These are phyloP conservation scores for Cymodocea nodosa DNA, from an alignment of 116 monocot genomes.

Conservation along the genomic window DNA sequence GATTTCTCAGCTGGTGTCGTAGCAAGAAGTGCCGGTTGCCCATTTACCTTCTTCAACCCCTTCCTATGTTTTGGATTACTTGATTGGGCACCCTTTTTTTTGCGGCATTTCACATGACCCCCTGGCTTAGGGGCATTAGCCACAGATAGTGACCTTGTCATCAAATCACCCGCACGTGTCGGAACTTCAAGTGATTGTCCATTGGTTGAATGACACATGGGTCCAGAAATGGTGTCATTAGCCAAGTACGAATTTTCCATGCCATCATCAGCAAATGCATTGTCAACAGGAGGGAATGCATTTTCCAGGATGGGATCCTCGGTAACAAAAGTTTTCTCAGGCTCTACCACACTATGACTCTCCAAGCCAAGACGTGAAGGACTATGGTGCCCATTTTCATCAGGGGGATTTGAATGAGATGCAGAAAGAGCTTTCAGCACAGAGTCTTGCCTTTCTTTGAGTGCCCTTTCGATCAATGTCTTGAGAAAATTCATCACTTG, in stretches of 20 bases:
- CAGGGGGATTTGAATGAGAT: slow-evolving; percentile 16
- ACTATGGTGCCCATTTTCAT: slow-evolving; percentile 39
- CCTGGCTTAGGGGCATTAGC: slow-evolving; percentile 1
- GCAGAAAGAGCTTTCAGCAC: slow-evolving; percentile 9
- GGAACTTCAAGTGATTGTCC: slow-evolving; percentile 2
- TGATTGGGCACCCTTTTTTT: slow-evolving; percentile 15
- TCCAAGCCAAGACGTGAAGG: slow-evolving; percentile 16
- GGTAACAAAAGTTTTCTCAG: slow-evolving; percentile 10
- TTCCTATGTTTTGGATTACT: slow-evolving; percentile 22
- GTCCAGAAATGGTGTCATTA: slow-evolving; percentile 1
- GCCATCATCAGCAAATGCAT: slow-evolving; percentile 9
- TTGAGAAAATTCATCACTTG: slow-evolving; percentile 88
- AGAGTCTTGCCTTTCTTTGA: slow-evolving; percentile 36
- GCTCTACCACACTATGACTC: slow-evolving; percentile 8
- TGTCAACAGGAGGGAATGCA: slow-evolving; percentile 12
- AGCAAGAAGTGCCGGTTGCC: slow-evolving; percentile 5
- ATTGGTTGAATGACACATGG: neutral
- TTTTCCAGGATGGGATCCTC: slow-evolving; percentile 22
- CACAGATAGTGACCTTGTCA: slow-evolving; percentile 8
- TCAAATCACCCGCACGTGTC: slow-evolving; percentile 6
- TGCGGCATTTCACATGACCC: slow-evolving; percentile 14
- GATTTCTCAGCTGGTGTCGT: slow-evolving; percentile 26
- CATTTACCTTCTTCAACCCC: slow-evolving; percentile 23
- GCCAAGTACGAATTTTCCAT: neutral
- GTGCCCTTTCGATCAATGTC: slow-evolving; percentile 48